Conservation (phyloP, 2,329 filamentous ascomycete genomes). For the Pleurostoma richardsiae region DNA sequence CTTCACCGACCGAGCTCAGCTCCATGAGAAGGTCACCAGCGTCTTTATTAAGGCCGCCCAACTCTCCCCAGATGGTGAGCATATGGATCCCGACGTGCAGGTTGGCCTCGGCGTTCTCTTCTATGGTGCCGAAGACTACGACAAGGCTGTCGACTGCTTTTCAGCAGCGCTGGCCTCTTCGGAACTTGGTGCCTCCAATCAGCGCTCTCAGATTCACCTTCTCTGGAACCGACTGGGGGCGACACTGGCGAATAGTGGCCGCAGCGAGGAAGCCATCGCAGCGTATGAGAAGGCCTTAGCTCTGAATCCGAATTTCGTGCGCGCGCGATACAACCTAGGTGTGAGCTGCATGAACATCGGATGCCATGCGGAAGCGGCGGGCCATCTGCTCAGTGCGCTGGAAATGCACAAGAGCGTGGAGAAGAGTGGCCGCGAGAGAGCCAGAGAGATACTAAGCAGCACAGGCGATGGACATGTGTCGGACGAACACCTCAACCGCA, state of each 20-base stretch:
- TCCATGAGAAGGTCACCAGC: conserved; percentile 86
- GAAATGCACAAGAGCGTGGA: conserved; percentile 96
- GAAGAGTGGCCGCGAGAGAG: conserved; percentile 75
- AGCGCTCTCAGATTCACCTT: conserved; percentile 80
- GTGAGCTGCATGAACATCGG: conserved; percentile 97
- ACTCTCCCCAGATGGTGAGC: conserved; percentile 82
- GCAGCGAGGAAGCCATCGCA: conserved; percentile 91
- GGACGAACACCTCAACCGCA: conserved; percentile 75
- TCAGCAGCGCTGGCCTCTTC: conserved; percentile 81
- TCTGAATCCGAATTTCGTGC: conserved; percentile 92
- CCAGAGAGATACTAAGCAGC: conserved; percentile 72
- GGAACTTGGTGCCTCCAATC: conserved; percentile 78
- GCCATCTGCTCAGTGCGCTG: conserved; percentile 85
- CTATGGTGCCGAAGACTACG: conserved; percentile 96
- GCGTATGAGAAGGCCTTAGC: conserved; percentile 91
- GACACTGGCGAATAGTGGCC: conserved; percentile 90
- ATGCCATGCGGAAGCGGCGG: conserved; percentile 87
- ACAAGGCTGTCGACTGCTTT: conserved; percentile 98
- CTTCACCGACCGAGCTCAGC: conserved; percentile 84
- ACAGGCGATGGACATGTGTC: conserved; percentile 34
- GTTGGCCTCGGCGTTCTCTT: conserved; percentile 95
- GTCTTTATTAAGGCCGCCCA: conserved; percentile 91
- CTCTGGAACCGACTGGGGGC: conserved; percentile 97
- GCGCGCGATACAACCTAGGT: conserved; percentile 92
- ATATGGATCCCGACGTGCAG: conserved; percentile 98